These are phyloP conservation scores for Capsicum baccatum DNA, from an alignment of 257 asterid genomes.

Conservation along the genomic window DNA sequence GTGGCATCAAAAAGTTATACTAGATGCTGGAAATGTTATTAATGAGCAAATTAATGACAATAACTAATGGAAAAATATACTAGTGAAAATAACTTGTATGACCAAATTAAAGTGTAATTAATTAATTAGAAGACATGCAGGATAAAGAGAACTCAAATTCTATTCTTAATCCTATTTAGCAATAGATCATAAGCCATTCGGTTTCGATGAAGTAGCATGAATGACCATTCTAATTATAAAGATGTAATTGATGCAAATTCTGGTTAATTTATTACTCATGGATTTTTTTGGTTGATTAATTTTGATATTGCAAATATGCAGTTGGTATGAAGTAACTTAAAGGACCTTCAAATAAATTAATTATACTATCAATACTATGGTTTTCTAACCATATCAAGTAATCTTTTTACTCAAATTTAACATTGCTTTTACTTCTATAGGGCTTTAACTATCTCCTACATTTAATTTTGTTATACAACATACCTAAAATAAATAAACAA, in stretches of 20 bases:
- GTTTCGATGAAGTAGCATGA: not conserved
- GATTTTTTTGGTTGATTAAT: not conserved
- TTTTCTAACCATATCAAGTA: not conserved
- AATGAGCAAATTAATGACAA: too few relatives aligned
- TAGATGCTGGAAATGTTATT: not conserved
- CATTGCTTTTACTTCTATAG: not conserved
- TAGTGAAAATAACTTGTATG: not conserved
- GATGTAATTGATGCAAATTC: not conserved
- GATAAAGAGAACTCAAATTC: not conserved
- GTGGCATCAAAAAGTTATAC: not conserved
- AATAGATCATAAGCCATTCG: too few relatives aligned
- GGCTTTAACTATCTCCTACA: not conserved
- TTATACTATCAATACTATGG: not conserved
- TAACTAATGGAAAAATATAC: not conserved
- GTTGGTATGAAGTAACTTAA: not conserved
- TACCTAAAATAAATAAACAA: not conserved
- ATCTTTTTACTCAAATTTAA: not conserved
- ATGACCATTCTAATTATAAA: not conserved
- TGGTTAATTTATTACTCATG: not conserved
- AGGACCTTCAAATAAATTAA: not conserved
- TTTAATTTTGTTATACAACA: not conserved
- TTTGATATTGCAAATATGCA: not conserved
- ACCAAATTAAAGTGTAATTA: not conserved
- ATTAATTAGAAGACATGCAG: not conserved
- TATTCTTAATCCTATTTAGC: too few relatives aligned